Conservation (phyloP, 2,329 filamentous ascomycete genomes). For the Xylaria sp. region DNA sequence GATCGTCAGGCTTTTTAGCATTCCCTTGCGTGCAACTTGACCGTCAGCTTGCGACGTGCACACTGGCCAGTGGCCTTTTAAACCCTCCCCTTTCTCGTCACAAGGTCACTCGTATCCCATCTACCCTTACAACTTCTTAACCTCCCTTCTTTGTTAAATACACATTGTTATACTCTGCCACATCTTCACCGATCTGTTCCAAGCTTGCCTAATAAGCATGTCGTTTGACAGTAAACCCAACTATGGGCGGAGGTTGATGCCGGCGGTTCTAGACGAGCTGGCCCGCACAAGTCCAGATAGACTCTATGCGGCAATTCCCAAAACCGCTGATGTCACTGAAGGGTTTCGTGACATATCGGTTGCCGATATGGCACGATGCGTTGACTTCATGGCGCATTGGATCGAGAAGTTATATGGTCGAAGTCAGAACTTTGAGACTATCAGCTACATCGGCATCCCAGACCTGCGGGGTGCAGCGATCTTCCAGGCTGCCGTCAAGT, state of each 20-base stretch:
- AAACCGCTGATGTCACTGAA: conserved; percentile 32
- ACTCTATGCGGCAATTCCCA: conserved; percentile 42
- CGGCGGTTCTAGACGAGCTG: conserved; percentile 36
- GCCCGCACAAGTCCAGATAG: conserved; percentile 28
- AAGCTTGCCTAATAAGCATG: too few species aligned
- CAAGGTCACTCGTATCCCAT: too few species aligned
- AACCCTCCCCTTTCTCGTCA: too few species aligned
- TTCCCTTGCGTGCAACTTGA: too few species aligned
- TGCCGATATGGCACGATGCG: conserved; percentile 38
- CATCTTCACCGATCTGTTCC: too few species aligned
- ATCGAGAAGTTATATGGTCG: conserved; percentile 42
- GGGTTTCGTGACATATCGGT: conserved; percentile 42
- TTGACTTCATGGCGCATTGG: conserved; percentile 47
- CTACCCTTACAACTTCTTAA: too few species aligned
- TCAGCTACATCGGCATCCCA: conserved; percentile 44
- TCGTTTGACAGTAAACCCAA: too few species aligned
- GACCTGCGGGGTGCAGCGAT: conserved; percentile 51
- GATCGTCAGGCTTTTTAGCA: too few species aligned
- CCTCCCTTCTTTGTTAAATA: too few species aligned
- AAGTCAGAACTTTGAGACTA: conserved; percentile 44
- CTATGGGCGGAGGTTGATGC: conserved; percentile 38
- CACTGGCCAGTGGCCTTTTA: too few species aligned
- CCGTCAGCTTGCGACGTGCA: too few species aligned
- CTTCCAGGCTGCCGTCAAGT: conserved; percentile 51
- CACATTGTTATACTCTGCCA: too few species aligned